phyloP scores from a whole-genome alignment of 2,329 filamentous ascomycete genomes.

The Microcyclospora pomicola region DNA sequence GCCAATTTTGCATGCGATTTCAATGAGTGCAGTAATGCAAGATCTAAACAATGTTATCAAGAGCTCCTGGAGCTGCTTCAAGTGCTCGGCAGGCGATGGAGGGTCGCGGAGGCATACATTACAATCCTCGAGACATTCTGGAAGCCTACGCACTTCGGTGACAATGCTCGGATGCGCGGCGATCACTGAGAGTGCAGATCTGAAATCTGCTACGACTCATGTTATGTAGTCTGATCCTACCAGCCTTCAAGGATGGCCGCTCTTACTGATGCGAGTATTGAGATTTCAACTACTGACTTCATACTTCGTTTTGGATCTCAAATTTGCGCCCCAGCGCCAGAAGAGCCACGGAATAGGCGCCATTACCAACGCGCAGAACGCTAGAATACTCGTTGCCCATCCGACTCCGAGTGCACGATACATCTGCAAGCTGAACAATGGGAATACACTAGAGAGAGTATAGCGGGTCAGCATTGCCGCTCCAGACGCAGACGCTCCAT shows the following conservation, averaged over 20 bases:
- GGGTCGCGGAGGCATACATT: slow-evolving; percentile 15
- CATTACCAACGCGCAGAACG: slow-evolving; percentile 20
- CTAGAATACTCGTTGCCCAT: slow-evolving; percentile 29
- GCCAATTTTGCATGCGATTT: slow-evolving; percentile 23
- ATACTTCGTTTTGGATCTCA: slow-evolving; percentile 14
- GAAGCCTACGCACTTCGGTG: no score
- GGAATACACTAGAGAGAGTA: slow-evolving; percentile 24
- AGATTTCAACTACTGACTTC: slow-evolving; percentile 6
- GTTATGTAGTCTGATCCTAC: slow-evolving; percentile 1
- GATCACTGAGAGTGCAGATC: no score
- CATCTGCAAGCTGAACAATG: slow-evolving; percentile 28
- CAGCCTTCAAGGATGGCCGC: background rate
- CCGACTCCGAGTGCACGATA: slow-evolving; percentile 26
- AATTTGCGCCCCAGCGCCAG: slow-evolving; percentile 7
- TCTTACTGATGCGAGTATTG: background rate
- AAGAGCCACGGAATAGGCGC: slow-evolving; percentile 21
- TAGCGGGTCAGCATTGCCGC: slow-evolving; percentile 21
- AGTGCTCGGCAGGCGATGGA: slow-evolving; percentile 12
- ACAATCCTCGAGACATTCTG: slow-evolving; percentile 1
- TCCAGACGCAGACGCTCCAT: slow-evolving; percentile 24
- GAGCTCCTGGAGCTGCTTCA: slow-evolving; percentile 15
- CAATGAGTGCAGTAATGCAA: slow-evolving; percentile 17
- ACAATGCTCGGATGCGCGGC: no score
- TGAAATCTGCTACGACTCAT: no score
- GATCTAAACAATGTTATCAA: slow-evolving; percentile 8